Evolutionary conservation across 352 stramenopile species (phyloP), one percentile per base, ranked within the genome.

Genomic region (Globisporangium nodosum): DNA sequence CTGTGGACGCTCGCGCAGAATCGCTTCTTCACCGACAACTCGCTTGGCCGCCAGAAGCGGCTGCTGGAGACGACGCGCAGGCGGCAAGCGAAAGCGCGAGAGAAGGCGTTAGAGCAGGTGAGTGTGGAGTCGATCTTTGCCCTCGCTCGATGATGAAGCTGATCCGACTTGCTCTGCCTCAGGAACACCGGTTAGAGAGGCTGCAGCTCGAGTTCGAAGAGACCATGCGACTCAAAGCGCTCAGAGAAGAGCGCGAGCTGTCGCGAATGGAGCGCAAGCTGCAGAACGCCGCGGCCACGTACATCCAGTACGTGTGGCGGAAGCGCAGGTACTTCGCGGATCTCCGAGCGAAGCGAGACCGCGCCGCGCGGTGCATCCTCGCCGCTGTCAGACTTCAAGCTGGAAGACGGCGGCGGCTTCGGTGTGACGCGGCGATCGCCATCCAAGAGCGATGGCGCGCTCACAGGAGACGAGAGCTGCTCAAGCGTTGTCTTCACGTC

Each of bases 21-120:
- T 52, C 77, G 81, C 31, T 91, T 91, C 58, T 91, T 80, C 64
- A 70, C 68, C 0, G 81, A 91, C 61, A 88, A 86, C 16, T 91
- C 81, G 8, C 77, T 91, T 11, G 66, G 70, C 21, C 65, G 77
- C 7, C 74, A 87, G 53, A 68, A 68, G 15, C 71, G 75, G 1
- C n/a, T 87, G 15, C 58, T 89, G 7, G 76, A 89, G 51, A 78
- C 65, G 35, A 77, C 78, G 11, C 82, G 80, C 49, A 72, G 81
- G 24, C 62, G 78, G 21, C 81, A 90, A 57, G 65, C 76, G 8
- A 64, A 67, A 18, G 74, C 80, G 5, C 63, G 65, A 11, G 71
- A 88, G 35, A 82, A 76, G 64, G 70, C 74, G 3, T 53, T 73
- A 3, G 67, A 84, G 47, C 78, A 91, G 70, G 79, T 88, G 48